Evolutionary conservation across 176 grass and related monocot genomes (phyloP), one percentile per base, ranked within the genome.

Genomic region (Triticum turgidum): DNA sequence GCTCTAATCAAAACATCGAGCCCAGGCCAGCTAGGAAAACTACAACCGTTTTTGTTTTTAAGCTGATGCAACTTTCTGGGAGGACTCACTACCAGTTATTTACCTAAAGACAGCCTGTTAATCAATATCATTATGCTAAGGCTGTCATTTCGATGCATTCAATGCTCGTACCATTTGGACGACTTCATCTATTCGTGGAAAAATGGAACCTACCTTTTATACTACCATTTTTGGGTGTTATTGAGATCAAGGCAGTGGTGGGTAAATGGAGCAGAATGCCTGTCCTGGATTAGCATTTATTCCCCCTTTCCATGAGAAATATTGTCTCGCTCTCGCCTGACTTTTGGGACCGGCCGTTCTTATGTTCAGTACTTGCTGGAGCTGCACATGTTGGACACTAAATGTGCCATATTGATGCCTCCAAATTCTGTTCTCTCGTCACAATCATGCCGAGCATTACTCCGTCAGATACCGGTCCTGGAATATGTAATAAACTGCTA

Each of bases 21-120:
- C 52, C 61, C 85, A 88, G 33, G 51, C 68, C 89, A 88, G 85
- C 89, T 81, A 86, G 64, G 61, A 87, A 84, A 39, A 38, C n/a
- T 30, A 30, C 47, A 63, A 54, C 41, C 64, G 25, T 80, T 80
- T 73, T 82, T 88, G 77, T 73, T 77, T 77, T 21, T 77, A 33
- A 77, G 74, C 78, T 27, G 9, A 24, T 59, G 42, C 63, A 15
- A 3, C 47, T 35, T 88, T 91, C 82, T 82, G 70, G 22, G 42
- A 32, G 45, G 45, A 15, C 33, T 59, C 45, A 3, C 24, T 64
- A 65, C 63, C 27, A 66, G 44, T 38, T 21, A 37, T 8, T 37
- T 21, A 38, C 6, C 24, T 7, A 8, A 52, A 65, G 33, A 64
- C 82, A 85, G 78, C 38, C 52, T 85, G 86, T 72, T 85, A 27